Evolutionary conservation across 1,284 basidiomycete species (phyloP).

Genomic region (Cryptococcus sp.): DNA sequence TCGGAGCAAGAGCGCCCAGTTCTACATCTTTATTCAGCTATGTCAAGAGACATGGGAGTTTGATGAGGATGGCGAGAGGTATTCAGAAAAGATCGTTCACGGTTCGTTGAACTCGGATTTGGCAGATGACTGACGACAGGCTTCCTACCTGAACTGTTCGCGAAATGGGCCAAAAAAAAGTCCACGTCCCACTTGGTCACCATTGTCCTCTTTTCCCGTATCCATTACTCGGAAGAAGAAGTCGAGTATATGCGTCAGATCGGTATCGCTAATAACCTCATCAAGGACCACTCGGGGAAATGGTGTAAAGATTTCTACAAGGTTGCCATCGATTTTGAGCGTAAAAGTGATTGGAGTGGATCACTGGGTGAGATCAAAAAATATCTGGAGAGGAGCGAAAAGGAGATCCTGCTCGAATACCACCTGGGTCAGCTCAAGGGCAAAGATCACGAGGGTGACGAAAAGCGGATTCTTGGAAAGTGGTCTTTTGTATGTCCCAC

Average conservation of each 20-base stretch:
- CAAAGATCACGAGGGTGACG: conserved; percentile 20
- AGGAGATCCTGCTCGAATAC: conserved; percentile 78
- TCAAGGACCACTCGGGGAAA: conserved; percentile 64
- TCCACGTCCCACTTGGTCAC: conserved; percentile 90
- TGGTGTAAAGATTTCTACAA: conserved; percentile 97
- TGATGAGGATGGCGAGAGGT: conserved; percentile 90
- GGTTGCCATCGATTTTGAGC: conserved; percentile 88
- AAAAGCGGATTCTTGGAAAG: conserved; percentile 42
- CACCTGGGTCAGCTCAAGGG: conserved; percentile 55
- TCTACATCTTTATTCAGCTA: conserved; percentile 85
- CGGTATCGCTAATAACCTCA: conserved; percentile 58
- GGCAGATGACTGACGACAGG: conserved; percentile 38
- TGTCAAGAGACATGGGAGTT: conserved; percentile 97
- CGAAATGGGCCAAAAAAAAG: conserved; percentile 67
- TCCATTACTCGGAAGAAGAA: conserved; percentile 82
- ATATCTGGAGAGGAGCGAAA: conserved; percentile 80
- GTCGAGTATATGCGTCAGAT: conserved; percentile 57
- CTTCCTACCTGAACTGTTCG: conserved; percentile 79
- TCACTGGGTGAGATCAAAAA: conserved; percentile 82
- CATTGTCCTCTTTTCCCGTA: conserved; percentile 89
- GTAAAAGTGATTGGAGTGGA: conserved; percentile 78
- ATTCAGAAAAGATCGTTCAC: conserved; percentile 93
- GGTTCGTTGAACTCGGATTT: conserved; percentile 32
- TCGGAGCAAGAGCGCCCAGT: conserved; percentile 84
- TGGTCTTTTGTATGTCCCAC: conserved; percentile 43